Evolutionary conservation across 352 stramenopile species (phyloP).

Genomic region (Plasmopara halstedii): DNA sequence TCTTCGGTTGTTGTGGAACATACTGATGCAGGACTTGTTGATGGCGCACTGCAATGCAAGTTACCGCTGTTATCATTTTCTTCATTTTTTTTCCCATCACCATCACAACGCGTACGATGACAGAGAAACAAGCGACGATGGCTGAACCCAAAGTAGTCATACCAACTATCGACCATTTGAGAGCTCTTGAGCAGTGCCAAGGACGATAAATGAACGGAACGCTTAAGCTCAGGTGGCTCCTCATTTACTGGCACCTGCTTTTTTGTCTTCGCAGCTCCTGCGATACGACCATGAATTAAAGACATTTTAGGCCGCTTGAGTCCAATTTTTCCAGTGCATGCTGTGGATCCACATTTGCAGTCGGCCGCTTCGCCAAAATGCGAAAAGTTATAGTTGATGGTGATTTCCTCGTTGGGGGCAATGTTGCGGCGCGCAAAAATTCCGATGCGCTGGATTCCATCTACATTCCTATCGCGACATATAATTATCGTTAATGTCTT

Average conservation of each 20-base stretch:
- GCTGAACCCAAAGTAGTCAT: constrained; percentile 51
- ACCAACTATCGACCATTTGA: constrained; percentile 59
- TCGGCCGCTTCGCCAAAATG: constrained; percentile 71
- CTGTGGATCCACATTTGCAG: constrained; percentile 67
- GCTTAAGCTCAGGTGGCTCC: constrained; percentile 49
- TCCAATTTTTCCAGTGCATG: constrained; percentile 69
- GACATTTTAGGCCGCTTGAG: constrained; percentile 50
- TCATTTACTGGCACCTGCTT: constrained; percentile 18
- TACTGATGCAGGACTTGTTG: constrained; percentile 41
- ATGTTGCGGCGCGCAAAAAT: constrained; percentile 72
- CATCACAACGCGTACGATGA: constrained; percentile 15
- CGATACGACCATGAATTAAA: constrained; percentile 15
- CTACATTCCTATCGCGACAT: constrained; percentile 74
- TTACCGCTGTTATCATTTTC: constrained; percentile 3
- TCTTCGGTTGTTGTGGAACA: constrained; percentile 46
- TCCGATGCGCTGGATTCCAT: constrained; percentile 61
- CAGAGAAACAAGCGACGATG: constrained; percentile 62
- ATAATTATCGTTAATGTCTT: too few relatives aligned
- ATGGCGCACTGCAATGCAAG: constrained; percentile 6
- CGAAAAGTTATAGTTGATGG: constrained; percentile 82
- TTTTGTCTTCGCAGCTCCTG: constrained; percentile 14
- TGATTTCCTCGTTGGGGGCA: constrained; percentile 56
- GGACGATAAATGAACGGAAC: constrained; percentile 53
- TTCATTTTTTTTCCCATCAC: constrained; percentile 1
- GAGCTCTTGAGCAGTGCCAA: constrained; percentile 70